Percentiles rank a stretch among this genome's conserved stretches.
These are phyloP conservation scores for Pontederia paniculata DNA, from an alignment of 176 grass and related monocot species.

Conservation along the genomic window DNA sequence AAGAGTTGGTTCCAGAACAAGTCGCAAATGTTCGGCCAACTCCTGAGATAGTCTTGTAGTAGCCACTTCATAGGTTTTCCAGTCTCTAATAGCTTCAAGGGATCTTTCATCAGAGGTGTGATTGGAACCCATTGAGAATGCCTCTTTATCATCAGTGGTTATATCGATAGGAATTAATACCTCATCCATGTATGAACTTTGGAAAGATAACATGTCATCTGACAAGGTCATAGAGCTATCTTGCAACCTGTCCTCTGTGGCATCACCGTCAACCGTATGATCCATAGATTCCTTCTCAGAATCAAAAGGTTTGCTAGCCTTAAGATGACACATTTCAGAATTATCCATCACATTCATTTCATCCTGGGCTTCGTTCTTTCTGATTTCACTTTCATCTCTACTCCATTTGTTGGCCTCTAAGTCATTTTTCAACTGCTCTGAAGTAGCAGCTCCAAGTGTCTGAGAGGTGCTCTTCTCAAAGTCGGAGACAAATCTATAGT, in stretches of 20 bases:
- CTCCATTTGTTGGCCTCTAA: constrained; percentile 34
- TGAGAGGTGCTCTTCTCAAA: constrained; percentile 83
- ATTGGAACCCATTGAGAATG: constrained; percentile 38
- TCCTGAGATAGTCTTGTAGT: constrained; percentile 88
- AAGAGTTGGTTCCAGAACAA: constrained; percentile 90
- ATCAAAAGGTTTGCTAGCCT: constrained; percentile 40
- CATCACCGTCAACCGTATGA: constrained; percentile 29
- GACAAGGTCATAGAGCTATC: constrained; percentile 25
- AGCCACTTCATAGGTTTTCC: constrained; percentile 59
- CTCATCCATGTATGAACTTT: constrained; percentile 32
- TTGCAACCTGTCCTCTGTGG: constrained; percentile 24
- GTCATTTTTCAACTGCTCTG: constrained; percentile 52
- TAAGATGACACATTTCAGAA: constrained; percentile 39
- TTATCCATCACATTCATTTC: constrained; percentile 29
- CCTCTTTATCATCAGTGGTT: constrained; percentile 17
- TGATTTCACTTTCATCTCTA: constrained; percentile 36
- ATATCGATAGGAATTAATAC: constrained; percentile 22
- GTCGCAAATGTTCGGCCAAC: constrained; percentile 85
- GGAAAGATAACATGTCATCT: constrained; percentile 55
- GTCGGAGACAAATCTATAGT: constrained; percentile 67
- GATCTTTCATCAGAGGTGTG: constrained; percentile 21
- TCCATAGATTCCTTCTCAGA: constrained; percentile 28
- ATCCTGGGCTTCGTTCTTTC: constrained; percentile 34
- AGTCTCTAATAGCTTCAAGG: constrained; percentile 40
- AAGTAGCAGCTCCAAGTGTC: constrained; percentile 66